Evolutionary conservation across 1,139 yeast genomes (phyloP).

Genomic region (Scheffersomyces cryptocercus): DNA sequence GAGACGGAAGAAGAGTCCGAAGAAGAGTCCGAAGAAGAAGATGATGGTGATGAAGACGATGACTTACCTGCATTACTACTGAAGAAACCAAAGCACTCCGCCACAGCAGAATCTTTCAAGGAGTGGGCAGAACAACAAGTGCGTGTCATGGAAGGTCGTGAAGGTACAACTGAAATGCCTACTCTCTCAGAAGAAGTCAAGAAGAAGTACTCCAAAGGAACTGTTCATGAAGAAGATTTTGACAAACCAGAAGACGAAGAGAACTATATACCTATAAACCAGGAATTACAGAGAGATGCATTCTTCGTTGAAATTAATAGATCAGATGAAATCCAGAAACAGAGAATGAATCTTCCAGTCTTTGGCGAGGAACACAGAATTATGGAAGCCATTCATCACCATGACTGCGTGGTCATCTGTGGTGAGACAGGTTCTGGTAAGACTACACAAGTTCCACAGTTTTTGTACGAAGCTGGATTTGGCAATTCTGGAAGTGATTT

Average conservation of each 20-base stretch:
- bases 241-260: conserved; percentile 62
- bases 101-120: conserved; percentile 49
- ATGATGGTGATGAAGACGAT: conserved; percentile 18
- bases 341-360: conserved; percentile 79
- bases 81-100: conserved; percentile 44
- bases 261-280: conserved; percentile 57
- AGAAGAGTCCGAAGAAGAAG: conserved; percentile 20
- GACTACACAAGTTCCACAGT: conserved; percentile 77
- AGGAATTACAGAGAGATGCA: conserved; percentile 57
- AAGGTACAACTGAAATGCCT: conserved; percentile 46
- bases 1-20: conserved; percentile 19
- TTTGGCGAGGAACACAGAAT: conserved; percentile 87
- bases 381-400: conserved; percentile 94
- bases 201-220: conserved; percentile 40
- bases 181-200: conserved; percentile 52
- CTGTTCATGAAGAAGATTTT: conserved; percentile 60
- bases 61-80: conserved; percentile 36
- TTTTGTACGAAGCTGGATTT: conserved; percentile 84
- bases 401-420: conserved; percentile 87
- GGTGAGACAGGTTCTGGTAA: conserved; percentile 93
- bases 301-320: conserved; percentile 70
- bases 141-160: conserved; percentile 60
- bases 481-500: conserved; percentile 60
- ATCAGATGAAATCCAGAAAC: conserved; percentile 60
- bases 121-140: conserved; percentile 63